Percentiles rank a stretch among this genome's conserved stretches.
Evolutionary conservation across 176 grass and related monocot genomes (phyloP).

Genomic region (Bromus sterilis): DNA sequence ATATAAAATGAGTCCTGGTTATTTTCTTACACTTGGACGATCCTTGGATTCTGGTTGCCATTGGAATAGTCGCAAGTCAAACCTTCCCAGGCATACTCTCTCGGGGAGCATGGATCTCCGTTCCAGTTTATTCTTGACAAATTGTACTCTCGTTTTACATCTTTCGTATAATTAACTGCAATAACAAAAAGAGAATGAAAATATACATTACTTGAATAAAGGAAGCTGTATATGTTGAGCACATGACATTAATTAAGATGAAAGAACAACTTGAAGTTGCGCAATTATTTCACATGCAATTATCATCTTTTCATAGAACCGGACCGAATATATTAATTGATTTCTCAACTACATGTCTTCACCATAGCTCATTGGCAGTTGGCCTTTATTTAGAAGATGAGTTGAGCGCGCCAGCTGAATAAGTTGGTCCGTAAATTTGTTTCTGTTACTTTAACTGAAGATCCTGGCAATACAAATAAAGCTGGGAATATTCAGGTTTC

Average conservation of each 20-base stretch:
- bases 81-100: slow-evolving; percentile 12
- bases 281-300: background rate
- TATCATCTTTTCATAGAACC: background rate
- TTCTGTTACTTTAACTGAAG: no score
- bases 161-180: background rate
- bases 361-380: no score
- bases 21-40: slow-evolving; percentile 7
- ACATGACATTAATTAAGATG: background rate
- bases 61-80: slow-evolving; percentile 5
- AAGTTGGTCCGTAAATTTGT: no score
- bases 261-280: background rate
- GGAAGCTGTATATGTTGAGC: background rate
- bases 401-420: no score
- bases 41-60: background rate
- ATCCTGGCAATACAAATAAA: no score
- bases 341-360: background rate
- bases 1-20: background rate
- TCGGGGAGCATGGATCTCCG: slow-evolving; percentile 27
- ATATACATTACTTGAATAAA: background rate
- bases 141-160: background rate
- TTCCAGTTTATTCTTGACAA: slow-evolving; percentile 5
- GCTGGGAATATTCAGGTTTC: no score
- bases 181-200: background rate
- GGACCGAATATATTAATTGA: background rate
- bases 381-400: no score